These are phyloP conservation scores for Ochetophila trinervis DNA, from an alignment of 306 rosid species.

Conservation along the genomic window DNA sequence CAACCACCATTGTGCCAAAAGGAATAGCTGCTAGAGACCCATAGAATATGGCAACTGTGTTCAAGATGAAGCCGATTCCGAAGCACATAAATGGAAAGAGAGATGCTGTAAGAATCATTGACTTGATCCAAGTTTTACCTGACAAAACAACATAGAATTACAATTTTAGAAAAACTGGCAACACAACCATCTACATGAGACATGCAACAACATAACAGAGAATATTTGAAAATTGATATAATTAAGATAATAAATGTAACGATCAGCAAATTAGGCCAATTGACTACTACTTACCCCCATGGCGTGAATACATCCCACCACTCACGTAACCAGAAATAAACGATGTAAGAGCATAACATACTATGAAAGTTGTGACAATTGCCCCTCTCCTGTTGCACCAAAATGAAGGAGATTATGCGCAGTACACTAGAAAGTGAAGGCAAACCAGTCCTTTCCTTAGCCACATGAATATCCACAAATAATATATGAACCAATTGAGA, in stretches of 20 bases:
- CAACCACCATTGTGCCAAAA: slow-evolving; percentile 96
- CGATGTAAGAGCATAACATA: slow-evolving; percentile 97
- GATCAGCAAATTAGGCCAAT: background rate
- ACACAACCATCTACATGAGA: slow-evolving; percentile 13
- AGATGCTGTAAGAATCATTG: slow-evolving; percentile 97
- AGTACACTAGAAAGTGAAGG: background rate
- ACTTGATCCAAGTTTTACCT: slow-evolving; percentile 98
- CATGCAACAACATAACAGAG: slow-evolving; percentile 12
- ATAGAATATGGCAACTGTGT: slow-evolving; percentile 92
- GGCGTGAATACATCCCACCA: slow-evolving; percentile 99
- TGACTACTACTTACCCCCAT: slow-evolving; percentile 59
- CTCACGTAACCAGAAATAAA: slow-evolving; percentile 98
- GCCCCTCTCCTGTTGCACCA: slow-evolving; percentile 83
- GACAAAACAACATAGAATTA: slow-evolving; percentile 15
- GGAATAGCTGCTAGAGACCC: slow-evolving; percentile 99
- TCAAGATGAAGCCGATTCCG: slow-evolving; percentile 89
- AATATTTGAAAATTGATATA: background rate
- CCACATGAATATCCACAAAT: slow-evolving; percentile 7
- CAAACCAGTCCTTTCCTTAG: background rate
- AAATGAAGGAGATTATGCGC: slow-evolving; percentile 2
- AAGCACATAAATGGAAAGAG: slow-evolving; percentile 96
- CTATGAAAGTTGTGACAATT: slow-evolving; percentile 95
- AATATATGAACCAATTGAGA: background rate
- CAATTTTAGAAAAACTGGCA: slow-evolving; percentile 1
- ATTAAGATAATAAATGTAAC: slow-evolving; percentile 3